Evolutionary conservation across 2,329 filamentous ascomycete genomes (phyloP).

Genomic region (Aspergillus ruber): DNA sequence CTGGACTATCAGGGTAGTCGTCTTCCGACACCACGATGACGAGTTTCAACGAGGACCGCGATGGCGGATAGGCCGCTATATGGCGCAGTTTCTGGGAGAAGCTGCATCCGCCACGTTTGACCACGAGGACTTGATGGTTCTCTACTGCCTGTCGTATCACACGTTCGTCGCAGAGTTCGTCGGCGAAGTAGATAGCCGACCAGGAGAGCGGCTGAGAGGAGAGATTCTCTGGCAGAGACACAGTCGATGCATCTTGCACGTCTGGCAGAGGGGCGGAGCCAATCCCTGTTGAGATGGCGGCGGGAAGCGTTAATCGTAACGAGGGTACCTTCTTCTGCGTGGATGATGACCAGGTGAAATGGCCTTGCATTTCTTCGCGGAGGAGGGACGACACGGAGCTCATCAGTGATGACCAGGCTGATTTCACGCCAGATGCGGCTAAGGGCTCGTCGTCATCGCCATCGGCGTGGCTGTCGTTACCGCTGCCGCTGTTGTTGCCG

Average conservation of each 20-base stretch:
- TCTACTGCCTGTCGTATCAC: conserved; percentile 48
- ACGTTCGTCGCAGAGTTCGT: conserved; percentile 56
- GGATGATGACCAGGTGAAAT: conserved; percentile 4
- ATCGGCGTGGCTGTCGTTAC: conserved; percentile 18
- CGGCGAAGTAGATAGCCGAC: conserved; percentile 65
- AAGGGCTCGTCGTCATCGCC: conserved; percentile 15
- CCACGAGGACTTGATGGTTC: conserved; percentile 68
- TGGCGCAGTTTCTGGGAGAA: conserved; percentile 78
- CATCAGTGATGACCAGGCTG: conserved; percentile 42
- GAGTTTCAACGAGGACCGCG: conserved; percentile 60
- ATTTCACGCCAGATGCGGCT: conserved; percentile 29
- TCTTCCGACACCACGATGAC: conserved; percentile 69
- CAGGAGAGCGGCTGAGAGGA: conserved; percentile 54
- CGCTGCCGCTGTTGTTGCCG: conserved; percentile 10
- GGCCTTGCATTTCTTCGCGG: conserved; percentile 33
- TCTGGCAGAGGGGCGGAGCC: conserved; percentile 64
- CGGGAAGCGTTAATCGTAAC: conserved; percentile 40
- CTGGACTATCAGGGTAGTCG: conserved; percentile 34
- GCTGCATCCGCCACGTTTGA: conserved; percentile 75
- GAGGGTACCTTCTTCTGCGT: conserved; percentile 24
- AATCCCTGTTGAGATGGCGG: conserved; percentile 44
- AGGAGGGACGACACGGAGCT: conserved; percentile 47
- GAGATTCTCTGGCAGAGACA: conserved; percentile 30
- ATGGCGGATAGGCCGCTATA: conserved; percentile 70
- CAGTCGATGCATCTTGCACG: conserved; percentile 47